Evolutionary conservation across 2,329 filamentous ascomycete genomes (phyloP).

Genomic region (Penicillium vulpinum): DNA sequence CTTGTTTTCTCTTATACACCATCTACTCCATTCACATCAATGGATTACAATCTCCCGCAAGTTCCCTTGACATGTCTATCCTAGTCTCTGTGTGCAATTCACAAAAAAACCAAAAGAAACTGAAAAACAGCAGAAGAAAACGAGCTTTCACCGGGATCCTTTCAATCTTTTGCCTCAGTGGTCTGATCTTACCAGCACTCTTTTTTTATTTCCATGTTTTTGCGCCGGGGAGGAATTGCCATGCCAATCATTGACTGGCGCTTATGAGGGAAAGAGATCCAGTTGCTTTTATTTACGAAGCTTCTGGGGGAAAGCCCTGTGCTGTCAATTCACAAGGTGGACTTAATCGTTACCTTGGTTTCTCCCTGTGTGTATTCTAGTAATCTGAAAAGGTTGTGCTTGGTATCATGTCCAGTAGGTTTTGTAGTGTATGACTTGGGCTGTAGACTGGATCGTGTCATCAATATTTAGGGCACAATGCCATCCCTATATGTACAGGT

Average conservation of each 20-base stretch:
- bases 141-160: slow-evolving; percentile 32
- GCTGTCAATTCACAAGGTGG: slow-evolving; percentile 72
- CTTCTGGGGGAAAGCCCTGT: slow-evolving; percentile 96
- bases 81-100: slow-evolving; percentile 39
- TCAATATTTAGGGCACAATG: not conserved
- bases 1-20: slow-evolving; percentile 26
- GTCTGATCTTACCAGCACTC: slow-evolving; percentile 26
- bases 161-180: slow-evolving; percentile 32
- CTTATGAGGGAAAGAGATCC: slow-evolving; percentile 99
- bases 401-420: slow-evolving; percentile 27
- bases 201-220: slow-evolving; percentile 31
- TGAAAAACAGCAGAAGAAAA: slow-evolving; percentile 38
- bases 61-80: slow-evolving; percentile 42
- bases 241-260: slow-evolving; percentile 64
- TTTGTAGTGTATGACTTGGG: slow-evolving; percentile 12
- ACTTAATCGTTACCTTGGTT: slow-evolving; percentile 82
- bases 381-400: slow-evolving; percentile 40
- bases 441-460: not conserved
- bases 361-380: slow-evolving; percentile 42
- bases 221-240: slow-evolving; percentile 40
- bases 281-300: slow-evolving; percentile 45
- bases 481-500: not conserved
- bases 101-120: slow-evolving; percentile 34
- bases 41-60: slow-evolving; percentile 25
- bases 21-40: slow-evolving; percentile 22